Evolutionary conservation across 768 basidiomycete genomes (phyloP), one percentile per base, ranked within the genome.

Genomic region (Lactarius deliciosus): DNA sequence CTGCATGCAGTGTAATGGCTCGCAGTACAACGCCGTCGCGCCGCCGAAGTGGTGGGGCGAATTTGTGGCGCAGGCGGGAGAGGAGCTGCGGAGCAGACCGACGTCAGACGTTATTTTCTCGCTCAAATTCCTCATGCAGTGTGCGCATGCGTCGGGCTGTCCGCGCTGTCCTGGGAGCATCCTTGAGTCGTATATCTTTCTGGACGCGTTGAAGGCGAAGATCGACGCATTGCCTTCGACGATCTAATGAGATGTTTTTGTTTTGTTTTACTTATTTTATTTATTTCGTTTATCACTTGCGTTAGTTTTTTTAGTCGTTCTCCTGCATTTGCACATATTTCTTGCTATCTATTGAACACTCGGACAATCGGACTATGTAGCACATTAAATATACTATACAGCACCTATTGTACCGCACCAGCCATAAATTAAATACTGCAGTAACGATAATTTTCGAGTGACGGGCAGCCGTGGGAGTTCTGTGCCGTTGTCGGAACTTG

Each of bases 41-140:
- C 79, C 80, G 6, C 90, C 90, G 25, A 82, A 81, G 74, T 91
- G 89, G 90, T 91, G 89, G 89, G 73, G 73, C 25, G 83, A 84
- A 67, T 92, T 84, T 71, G 81, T 83, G 73, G 80, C 73, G 73
- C 72, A 77, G 64, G 89, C 88, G 43, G 82, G 72, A 71, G 81
- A 82, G 72, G 90, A 91, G 72, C 75, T 91, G 64, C 75, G 76
- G 30, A 72, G 73, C 57, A 78, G 86, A 53, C 88, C 88, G 45
- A 82, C 83, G 63, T 81, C 86, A 20, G 83, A 83, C 30, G 78
- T 81, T 55, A 81, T 91, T 43, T 90, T 91, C 72, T 79, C 80
- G 41, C 77, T 87, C 74, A 76, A 81, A 38, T 91, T 89, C 74
- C 71, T 91, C 57, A 82, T 83, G 41, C 76, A 78, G 65, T 83